Base-by-base conservation (phyloP, 176 grass and related monocot species). In the Saccharum officinarum region DNA sequence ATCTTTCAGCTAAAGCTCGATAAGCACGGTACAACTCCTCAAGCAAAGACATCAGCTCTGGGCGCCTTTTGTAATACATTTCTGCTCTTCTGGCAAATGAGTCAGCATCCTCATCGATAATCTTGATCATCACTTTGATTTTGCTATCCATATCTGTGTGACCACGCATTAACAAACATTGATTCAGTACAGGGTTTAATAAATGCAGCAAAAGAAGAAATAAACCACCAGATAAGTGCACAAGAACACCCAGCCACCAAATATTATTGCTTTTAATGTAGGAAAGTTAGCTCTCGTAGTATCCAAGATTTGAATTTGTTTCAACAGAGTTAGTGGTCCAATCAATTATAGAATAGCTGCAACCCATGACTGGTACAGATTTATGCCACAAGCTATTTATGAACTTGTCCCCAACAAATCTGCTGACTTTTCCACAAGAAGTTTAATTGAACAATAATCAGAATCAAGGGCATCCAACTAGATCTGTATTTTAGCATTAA, bases 1-100 rank as follows among this genome's bases (percentile, higher is more conserved):
- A 94, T 87, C 97, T 90, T 76, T 99, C 97, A 22, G 97, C 97
- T 85, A 99, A 88, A 54, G 90, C 93, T 23, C 97, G 92, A 76
- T 99, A 99, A 71, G 94, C 97, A 66, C 97, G 92, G 75, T 99
- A 99, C 63, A 96, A 84, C 84, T 99, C 97, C 86, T 99, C 97
- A 25, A 99, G 92, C 82, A 99, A 77, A 69, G 85, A 92, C 93
- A 94, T 99, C 40, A 99, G 68, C 84, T 99, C 94, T 8, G 97
- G 97, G 23, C 97, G 88, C 52, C 92, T 92, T 83, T 83, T 90
- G 74, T 99, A 99, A 88, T 91, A 99, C 97, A 99, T 99, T 83
- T 99, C 97, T 63, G 97, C 97, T 84, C 97, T 89, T 83, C 81
- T 87, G 76, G 97, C 97, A 73, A 99, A 99, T n/a, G 97, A 99